Evolutionary conservation across 495 filamentous ascomycete species (phyloP).

Genomic region (Xanthoparmelia taractica): DNA sequence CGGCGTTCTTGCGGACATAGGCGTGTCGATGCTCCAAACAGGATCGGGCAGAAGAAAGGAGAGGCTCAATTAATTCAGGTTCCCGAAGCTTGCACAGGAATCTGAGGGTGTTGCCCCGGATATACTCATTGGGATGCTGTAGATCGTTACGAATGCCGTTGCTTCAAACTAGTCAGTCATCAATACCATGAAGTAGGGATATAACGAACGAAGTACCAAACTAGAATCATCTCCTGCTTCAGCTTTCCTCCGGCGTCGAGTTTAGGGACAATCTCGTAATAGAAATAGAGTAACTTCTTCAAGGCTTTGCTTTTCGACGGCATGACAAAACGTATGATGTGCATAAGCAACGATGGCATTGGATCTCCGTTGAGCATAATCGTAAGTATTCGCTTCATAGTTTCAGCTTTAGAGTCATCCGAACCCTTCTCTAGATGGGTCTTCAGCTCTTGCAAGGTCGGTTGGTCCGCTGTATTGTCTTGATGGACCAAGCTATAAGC

Average conservation of each 20-base stretch:
- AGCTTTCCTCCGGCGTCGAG: constrained; percentile 83
- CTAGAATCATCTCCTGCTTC: constrained; percentile 98
- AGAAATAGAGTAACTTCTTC: constrained; percentile 98
- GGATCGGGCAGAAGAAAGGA: constrained; percentile 80
- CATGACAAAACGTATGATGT: constrained; percentile 99
- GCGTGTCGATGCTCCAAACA: constrained; percentile 95
- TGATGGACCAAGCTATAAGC: constrained; percentile 90
- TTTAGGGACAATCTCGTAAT: constrained; percentile 98
- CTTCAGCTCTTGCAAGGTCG: constrained; percentile 81
- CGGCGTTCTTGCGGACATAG: constrained; percentile 96
- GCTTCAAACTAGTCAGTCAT: constrained; percentile 40
- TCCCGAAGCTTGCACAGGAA: constrained; percentile 96
- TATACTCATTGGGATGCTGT: constrained; percentile 96
- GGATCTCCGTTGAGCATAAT: constrained; percentile 98
- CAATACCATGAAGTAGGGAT: background rate
- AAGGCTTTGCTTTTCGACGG: constrained; percentile 91
- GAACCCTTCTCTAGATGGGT: constrained; percentile 94
- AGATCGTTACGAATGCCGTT: constrained; percentile 97
- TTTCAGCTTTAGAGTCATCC: constrained; percentile 94
- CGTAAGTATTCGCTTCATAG: constrained; percentile 95
- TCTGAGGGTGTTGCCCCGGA: constrained; percentile 90
- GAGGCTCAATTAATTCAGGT: constrained; percentile 89
- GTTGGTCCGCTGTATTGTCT: constrained; percentile 91
- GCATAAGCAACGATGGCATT: constrained; percentile 93
- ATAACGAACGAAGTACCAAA: constrained; percentile 60